These are phyloP conservation scores for Botrytis medusae DNA, from an alignment of 2,329 filamentous ascomycete genomes.

Conservation along the genomic window DNA sequence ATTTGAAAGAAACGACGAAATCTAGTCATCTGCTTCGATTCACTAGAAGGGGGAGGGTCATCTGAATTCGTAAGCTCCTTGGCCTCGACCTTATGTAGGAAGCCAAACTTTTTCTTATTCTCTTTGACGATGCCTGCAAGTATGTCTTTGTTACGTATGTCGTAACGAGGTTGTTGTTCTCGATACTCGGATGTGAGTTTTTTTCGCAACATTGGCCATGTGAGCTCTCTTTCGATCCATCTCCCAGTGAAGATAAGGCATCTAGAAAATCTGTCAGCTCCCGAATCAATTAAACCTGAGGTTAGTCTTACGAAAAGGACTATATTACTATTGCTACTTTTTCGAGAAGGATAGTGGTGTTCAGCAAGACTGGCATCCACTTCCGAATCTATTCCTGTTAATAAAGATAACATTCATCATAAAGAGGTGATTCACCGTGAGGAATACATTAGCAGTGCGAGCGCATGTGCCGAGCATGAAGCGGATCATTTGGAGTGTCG, in stretches of 20 bases:
- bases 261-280: neutral
- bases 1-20: neutral
- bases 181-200: neutral
- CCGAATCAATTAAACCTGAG: accelerated
- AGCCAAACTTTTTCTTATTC: neutral
- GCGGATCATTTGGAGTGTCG: neutral
- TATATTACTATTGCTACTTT: neutral
- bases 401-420: neutral
- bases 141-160: neutral
- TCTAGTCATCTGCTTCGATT: neutral
- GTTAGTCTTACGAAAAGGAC: neutral
- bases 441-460: neutral
- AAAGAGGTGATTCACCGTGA: neutral
- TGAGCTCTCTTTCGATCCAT: neutral
- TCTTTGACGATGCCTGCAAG: accelerated
- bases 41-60: neutral
- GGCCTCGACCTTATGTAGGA: neutral
- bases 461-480: neutral
- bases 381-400: neutral
- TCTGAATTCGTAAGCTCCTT: neutral
- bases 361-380: neutral
- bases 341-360: neutral
- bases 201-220: neutral
- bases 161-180: neutral
- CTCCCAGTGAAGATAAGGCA: neutral